These are phyloP conservation scores for Cerioporus squamosus DNA, from an alignment of 1,284 basidiomycete species.

Conservation along the genomic window DNA sequence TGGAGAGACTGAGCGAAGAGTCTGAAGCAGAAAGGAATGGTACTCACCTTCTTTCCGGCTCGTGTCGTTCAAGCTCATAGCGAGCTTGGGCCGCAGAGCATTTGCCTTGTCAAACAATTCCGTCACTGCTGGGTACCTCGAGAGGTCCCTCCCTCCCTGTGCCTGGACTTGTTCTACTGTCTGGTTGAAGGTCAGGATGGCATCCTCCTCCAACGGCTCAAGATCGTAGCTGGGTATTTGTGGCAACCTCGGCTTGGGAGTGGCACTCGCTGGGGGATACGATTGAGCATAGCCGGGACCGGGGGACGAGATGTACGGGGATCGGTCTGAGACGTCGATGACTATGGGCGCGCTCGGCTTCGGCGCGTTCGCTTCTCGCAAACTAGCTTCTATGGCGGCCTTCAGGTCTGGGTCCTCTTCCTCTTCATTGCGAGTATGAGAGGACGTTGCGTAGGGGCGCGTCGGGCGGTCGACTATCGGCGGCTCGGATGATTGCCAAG, in stretches of 20 bases:
- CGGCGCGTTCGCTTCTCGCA: slow-evolving; percentile 84
- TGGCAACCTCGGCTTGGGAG: slow-evolving; percentile 49
- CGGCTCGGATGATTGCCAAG: slow-evolving; percentile 73
- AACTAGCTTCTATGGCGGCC: slow-evolving; percentile 94
- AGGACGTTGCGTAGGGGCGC: slow-evolving; percentile 40
- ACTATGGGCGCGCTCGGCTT: slow-evolving; percentile 78
- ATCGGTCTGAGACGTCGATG: slow-evolving; percentile 51
- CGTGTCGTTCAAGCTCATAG: slow-evolving; percentile 85
- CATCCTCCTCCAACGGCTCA: slow-evolving; percentile 79
- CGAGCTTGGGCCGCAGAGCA: slow-evolving; percentile 81
- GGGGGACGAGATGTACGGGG: slow-evolving; percentile 4
- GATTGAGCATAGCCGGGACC: slow-evolving; percentile 34
- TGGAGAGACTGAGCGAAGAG: neutral
- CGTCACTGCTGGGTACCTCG: slow-evolving; percentile 81
- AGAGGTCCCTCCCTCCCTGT: slow-evolving; percentile 78
- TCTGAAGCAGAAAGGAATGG: neutral
- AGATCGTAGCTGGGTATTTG: slow-evolving; percentile 78
- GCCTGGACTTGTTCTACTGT: slow-evolving; percentile 85
- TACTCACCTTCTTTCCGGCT: slow-evolving; percentile 77
- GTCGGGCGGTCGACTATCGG: slow-evolving; percentile 61
- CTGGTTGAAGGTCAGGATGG: slow-evolving; percentile 87
- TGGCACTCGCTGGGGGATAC: slow-evolving; percentile 44
- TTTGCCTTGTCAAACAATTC: slow-evolving; percentile 88
- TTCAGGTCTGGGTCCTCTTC: slow-evolving; percentile 93
- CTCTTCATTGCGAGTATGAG: slow-evolving; percentile 57